A percentile compares a stretch with the other conserved stretches of the same genome.
These are phyloP conservation scores for Onygena corvina DNA, from an alignment of 2,329 filamentous ascomycete genomes.

Conservation along the genomic window DNA sequence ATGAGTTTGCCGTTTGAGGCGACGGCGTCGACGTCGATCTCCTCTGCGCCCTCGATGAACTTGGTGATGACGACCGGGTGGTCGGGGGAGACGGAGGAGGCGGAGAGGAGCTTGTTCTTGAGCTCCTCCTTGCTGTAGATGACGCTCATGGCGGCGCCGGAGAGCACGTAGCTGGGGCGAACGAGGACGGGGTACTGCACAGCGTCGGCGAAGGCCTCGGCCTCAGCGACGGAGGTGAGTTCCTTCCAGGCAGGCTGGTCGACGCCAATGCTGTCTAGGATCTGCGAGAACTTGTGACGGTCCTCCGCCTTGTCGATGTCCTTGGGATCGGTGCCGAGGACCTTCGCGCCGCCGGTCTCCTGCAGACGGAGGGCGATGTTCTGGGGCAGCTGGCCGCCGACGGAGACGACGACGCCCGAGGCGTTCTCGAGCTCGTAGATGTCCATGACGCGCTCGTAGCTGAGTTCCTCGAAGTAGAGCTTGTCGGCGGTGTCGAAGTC, in stretches of 20 bases:
- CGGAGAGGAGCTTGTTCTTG: constrained; percentile 86
- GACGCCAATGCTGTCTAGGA: constrained; percentile 89
- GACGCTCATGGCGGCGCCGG: constrained; percentile 96
- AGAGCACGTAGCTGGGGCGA: constrained; percentile 88
- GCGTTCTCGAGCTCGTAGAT: constrained; percentile 89
- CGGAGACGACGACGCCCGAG: constrained; percentile 81
- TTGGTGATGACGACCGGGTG: constrained; percentile 97
- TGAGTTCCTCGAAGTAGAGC: constrained; percentile 93
- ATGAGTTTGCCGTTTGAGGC: constrained; percentile 75
- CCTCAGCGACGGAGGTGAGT: constrained; percentile 75
- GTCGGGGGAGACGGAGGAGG: constrained; percentile 81
- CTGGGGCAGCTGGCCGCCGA: constrained; percentile 91
- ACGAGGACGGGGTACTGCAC: constrained; percentile 93
- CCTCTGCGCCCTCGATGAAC: constrained; percentile 91
- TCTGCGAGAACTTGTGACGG: constrained; percentile 94
- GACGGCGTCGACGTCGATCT: constrained; percentile 94
- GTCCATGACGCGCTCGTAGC: constrained; percentile 96
- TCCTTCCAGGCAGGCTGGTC: constrained; percentile 98
- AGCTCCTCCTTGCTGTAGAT: constrained; percentile 80
- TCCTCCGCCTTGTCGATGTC: constrained; percentile 98
- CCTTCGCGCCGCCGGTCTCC: constrained; percentile 75
- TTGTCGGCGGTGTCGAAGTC: constrained; percentile 84
- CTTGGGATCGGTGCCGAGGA: constrained; percentile 81
- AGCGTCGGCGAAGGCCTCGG: constrained; percentile 70
- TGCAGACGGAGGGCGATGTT: constrained; percentile 94